A percentile compares a stretch with the other conserved stretches of the same genome.
These are phyloP conservation scores for Aspergillus intermedius DNA, from an alignment of 2,329 filamentous ascomycete species.

Conservation along the genomic window DNA sequence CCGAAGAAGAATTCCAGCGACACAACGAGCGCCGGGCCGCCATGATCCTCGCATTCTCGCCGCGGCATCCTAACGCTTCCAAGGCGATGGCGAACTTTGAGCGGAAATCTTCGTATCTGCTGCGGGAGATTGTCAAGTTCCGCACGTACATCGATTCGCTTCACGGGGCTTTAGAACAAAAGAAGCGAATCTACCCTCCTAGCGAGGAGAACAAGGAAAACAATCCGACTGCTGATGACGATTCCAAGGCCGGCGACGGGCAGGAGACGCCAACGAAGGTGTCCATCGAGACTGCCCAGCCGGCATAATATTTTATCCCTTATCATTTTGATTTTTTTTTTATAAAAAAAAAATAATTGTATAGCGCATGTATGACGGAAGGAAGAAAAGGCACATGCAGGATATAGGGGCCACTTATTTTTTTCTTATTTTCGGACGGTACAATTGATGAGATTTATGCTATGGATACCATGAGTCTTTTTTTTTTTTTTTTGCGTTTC, in stretches of 20 bases:
- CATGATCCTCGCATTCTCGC: constrained; percentile 84
- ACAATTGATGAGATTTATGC: constrained; percentile 18
- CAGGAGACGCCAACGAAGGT: background rate
- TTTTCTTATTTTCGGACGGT: constrained; percentile 4
- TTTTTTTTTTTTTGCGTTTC: background rate
- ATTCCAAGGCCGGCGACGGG: background rate
- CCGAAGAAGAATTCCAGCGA: constrained; percentile 75
- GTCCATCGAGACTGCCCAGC: background rate
- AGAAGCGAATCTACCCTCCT: constrained; percentile 59
- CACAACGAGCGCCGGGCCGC: constrained; percentile 84
- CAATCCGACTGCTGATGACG: constrained; percentile 7
- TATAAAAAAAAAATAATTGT: background rate
- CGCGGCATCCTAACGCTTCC: constrained; percentile 68
- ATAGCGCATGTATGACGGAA: background rate
- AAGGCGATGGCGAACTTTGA: constrained; percentile 97
- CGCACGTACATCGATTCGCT: constrained; percentile 88
- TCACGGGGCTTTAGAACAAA: constrained; percentile 61
- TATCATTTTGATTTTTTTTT: constrained; percentile 3
- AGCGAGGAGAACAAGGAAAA: constrained; percentile 16
- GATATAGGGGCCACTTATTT: background rate
- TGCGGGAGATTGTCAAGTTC: constrained; percentile 95
- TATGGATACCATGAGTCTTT: constrained; percentile 21
- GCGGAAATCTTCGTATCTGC: constrained; percentile 82
- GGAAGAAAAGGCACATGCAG: background rate
- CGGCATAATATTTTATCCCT: constrained; percentile 1